These are phyloP conservation scores for Cercospora sesami DNA, from an alignment of 2,329 filamentous ascomycete species.

Conservation along the genomic window DNA sequence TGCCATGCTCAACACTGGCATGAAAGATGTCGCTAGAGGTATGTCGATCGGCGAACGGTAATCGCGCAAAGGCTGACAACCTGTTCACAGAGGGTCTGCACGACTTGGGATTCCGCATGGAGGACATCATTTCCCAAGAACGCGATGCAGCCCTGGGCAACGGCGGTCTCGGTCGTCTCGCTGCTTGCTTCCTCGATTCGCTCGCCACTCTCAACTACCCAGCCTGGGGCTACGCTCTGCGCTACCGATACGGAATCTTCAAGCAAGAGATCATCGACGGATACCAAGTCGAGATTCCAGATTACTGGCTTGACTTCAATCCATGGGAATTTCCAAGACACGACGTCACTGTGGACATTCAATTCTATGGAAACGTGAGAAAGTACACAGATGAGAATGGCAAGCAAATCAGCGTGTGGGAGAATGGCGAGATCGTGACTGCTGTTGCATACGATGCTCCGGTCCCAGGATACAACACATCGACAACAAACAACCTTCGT, in stretches of 20 bases:
- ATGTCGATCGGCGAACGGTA: constrained; percentile 33
- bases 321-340: constrained; percentile 98
- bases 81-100: constrained; percentile 68
- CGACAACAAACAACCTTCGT: constrained; percentile 92
- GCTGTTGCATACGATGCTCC: constrained; percentile 90
- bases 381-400: constrained; percentile 71
- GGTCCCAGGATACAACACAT: constrained; percentile 82
- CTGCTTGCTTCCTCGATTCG: constrained; percentile 95
- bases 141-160: constrained; percentile 96
- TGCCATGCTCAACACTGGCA: constrained; percentile 92
- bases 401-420: constrained; percentile 75
- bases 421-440: constrained; percentile 87
- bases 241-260: constrained; percentile 94
- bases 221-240: constrained; percentile 94
- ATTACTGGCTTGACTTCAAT: constrained; percentile 99
- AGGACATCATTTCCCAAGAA: constrained; percentile 92
- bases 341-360: constrained; percentile 92
- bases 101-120: constrained; percentile 93
- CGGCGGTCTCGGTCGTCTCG: constrained; percentile 88
- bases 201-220: constrained; percentile 92
- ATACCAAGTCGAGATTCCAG: constrained; percentile 96
- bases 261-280: constrained; percentile 98
- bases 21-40: constrained; percentile 83
- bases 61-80: constrained; percentile 18
- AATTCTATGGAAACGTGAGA: constrained; percentile 87